These are phyloP conservation scores for Penicillium lividum DNA, from an alignment of 495 filamentous ascomycete species.

Conservation along the genomic window DNA sequence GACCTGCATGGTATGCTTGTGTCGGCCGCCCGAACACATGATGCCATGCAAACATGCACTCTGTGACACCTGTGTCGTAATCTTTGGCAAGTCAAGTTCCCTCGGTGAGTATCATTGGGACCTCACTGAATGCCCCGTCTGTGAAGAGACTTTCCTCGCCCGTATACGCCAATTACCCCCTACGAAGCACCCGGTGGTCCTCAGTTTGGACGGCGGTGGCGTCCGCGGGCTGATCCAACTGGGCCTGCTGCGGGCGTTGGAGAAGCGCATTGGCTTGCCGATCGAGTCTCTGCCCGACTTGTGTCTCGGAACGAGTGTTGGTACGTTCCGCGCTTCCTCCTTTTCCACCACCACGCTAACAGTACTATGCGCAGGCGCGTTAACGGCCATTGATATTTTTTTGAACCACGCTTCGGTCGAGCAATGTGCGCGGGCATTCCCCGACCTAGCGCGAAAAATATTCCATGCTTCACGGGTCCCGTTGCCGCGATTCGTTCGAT, in stretches of 20 bases:
- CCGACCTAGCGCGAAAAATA: background rate
- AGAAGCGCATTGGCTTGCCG: slow-evolving; percentile 42
- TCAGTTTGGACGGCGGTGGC: slow-evolving; percentile 60
- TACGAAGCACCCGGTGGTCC: slow-evolving; percentile 50
- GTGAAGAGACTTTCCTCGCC: slow-evolving; percentile 36
- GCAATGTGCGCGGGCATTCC: background rate
- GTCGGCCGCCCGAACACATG: slow-evolving; percentile 28
- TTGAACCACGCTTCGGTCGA: slow-evolving; percentile 20
- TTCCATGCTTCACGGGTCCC: background rate
- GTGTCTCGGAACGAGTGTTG: slow-evolving; percentile 51
- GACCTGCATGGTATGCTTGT: slow-evolving; percentile 31
- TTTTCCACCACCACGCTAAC: background rate
- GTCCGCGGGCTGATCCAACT: slow-evolving; percentile 52
- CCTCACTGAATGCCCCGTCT: slow-evolving; percentile 32
- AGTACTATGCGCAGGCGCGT: background rate
- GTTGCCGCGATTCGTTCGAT: background rate
- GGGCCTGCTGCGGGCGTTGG: slow-evolving; percentile 43
- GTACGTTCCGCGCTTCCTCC: slow-evolving; percentile 29
- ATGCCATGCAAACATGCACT: slow-evolving; percentile 34
- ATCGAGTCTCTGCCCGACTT: slow-evolving; percentile 51
- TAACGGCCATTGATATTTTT: slow-evolving; percentile 5
- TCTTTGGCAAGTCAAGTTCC: slow-evolving; percentile 19
- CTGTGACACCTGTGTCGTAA: slow-evolving; percentile 31
- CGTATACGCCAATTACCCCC: slow-evolving; percentile 31
- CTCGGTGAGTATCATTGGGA: slow-evolving; percentile 20